Conservation (phyloP, 768 basidiomycete genomes). For the Phanerodontia chrysosporium region DNA sequence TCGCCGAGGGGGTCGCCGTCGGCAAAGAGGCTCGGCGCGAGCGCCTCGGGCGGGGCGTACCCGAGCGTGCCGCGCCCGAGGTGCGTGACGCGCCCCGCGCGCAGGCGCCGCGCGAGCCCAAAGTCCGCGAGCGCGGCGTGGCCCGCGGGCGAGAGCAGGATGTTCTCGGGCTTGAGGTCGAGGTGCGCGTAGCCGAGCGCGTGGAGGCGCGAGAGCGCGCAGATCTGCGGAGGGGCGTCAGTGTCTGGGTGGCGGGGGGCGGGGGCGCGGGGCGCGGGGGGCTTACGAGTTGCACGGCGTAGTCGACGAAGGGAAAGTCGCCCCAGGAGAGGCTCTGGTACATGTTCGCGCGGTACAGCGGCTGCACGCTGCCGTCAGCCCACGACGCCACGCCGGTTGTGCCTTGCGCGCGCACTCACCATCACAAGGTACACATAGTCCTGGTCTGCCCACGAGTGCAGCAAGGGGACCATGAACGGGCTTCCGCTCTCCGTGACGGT, state of each 20-base stretch:
- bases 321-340: neutral
- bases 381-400: neutral
- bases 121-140: slow-evolving; percentile 17
- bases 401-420: neutral
- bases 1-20: neutral
- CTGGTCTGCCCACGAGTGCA: neutral
- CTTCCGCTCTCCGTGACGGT: neutral
- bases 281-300: no score
- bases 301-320: no score
- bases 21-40: no score
- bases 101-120: slow-evolving; percentile 1
- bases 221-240: no score
- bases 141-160: slow-evolving; percentile 11
- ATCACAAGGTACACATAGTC: neutral
- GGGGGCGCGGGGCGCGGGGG: no score
- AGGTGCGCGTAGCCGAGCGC: slow-evolving; percentile 10
- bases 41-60: neutral
- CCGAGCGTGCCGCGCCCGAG: neutral
- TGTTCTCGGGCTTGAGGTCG: slow-evolving; percentile 19
- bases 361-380: neutral
- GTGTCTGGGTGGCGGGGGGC: neutral
- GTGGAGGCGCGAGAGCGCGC: neutral
- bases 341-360: no score
- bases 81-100: neutral
- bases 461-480: neutral